phyloP scores from a whole-genome alignment of 2,329 filamentous ascomycete genomes.

The Aotearoamyces nothofagi region DNA sequence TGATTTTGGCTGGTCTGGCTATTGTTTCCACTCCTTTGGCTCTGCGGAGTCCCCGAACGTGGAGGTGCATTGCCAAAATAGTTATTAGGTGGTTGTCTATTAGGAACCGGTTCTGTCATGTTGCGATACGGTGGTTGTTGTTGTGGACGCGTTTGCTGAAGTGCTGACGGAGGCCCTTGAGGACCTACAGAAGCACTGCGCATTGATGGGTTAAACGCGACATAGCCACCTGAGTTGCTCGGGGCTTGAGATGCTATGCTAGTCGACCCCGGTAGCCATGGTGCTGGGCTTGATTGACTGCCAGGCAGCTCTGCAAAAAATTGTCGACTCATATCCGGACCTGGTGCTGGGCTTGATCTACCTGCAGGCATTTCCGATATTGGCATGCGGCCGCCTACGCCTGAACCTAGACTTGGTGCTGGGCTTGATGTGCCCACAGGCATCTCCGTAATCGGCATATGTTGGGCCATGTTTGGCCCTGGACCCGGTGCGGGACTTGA shows the following conservation, averaged over 20 bases:
- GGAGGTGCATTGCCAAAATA: not conserved
- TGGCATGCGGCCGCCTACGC: not conserved
- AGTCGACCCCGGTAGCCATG: not conserved
- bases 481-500: not conserved
- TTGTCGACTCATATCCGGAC: not conserved
- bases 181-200: not conserved
- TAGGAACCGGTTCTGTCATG: not conserved
- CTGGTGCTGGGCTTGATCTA: conserved; percentile 1
- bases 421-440: conserved; percentile 1
- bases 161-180: not conserved
- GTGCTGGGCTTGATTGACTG: not conserved
- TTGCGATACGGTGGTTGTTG: not conserved
- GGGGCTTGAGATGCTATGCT: not conserved
- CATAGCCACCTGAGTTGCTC: not conserved
- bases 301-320: not conserved
- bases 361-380: not conserved
- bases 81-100: not conserved
- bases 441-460: not conserved
- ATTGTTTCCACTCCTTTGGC: not conserved
- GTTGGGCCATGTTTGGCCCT: conserved; percentile 1
- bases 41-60: not conserved
- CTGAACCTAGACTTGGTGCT: not conserved
- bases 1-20: not conserved
- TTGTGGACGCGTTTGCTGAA: not conserved
- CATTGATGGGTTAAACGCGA: conserved; percentile 2